Base-by-base conservation (phyloP, 345 rosid species). In the Ricinus communis region DNA sequence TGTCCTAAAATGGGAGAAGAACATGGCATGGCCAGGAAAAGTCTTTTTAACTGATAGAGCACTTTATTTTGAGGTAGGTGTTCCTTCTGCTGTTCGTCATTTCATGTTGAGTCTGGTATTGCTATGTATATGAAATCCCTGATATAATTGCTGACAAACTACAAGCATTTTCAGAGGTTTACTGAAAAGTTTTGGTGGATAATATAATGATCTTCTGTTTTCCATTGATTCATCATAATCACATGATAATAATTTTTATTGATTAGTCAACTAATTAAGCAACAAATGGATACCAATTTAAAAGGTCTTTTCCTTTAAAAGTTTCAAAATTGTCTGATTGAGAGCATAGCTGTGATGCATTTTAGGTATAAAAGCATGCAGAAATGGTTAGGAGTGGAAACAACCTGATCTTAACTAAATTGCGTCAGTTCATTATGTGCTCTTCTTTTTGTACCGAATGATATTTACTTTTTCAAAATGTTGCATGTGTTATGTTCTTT, bases 21-120 rank as follows among this genome's bases (percentile, higher is more conserved):
- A 88, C 76, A 87, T 88, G 74, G 96, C 93, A 65, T 94, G 97
- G 98, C 98, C 98, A 0, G 97, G 98, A 71, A 91, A 85, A 78
- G 87, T 94, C 69, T 85, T 81, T 66, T 79, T 94, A 80, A 94
- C 98, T 5, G 92, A 94, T 64, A 87, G 79, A 77, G 95, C 98
- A 18, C 87, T 94, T 75, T 91, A 91, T 77, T 94, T 91, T 69
- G 91, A 94, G 98, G 98, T 91, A 86, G 54, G 76, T 54, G 36
- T 69, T 58, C 45, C 28, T 40, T 62, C 56, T 13, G 19, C 10
- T 22, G 27, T 18, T 46, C 4, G 22, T 62, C 33, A n/a, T 77
- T 68, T 58, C 18, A 58, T 57, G 40, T 45, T 75, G 56, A 66
- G 41, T 46, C 43, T 71, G 14, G 25, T 0, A 15, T 36, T 18